Conservation (phyloP, 2,329 filamentous ascomycete species). For the Talaromyces pinophilus region DNA sequence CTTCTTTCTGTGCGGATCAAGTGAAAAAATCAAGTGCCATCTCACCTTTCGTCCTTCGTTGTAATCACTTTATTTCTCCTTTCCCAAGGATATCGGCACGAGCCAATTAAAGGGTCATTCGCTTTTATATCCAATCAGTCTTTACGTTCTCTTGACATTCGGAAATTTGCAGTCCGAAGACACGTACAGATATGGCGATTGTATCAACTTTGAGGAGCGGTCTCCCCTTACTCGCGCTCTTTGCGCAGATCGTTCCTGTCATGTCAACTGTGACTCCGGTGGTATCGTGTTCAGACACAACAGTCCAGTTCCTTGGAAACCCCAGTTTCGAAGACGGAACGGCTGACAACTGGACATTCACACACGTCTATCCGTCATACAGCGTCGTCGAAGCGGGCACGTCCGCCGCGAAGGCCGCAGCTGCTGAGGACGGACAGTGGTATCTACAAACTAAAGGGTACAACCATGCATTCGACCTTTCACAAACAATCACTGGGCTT, state of each 20-base stretch:
- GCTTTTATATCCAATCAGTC: neutral
- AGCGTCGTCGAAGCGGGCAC: conserved; percentile 4
- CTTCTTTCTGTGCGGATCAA: neutral
- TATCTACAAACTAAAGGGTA: conserved; percentile 8
- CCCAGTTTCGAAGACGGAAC: conserved; percentile 10
- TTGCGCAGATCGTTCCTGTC: neutral
- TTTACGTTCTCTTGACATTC: neutral
- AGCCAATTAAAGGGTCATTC: neutral
- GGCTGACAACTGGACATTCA: neutral
- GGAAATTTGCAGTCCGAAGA: neutral
- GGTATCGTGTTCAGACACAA: neutral
- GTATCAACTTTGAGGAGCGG: neutral
- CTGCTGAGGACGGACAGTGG: conserved; percentile 9
- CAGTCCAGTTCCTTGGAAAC: conserved; percentile 1
- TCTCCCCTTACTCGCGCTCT: conserved; percentile 11
- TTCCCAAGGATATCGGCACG: neutral
- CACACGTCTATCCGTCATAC: neutral
- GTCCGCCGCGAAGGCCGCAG: neutral
- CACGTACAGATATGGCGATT: neutral
- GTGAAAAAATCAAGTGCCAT: neutral
- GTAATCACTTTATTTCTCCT: neutral
- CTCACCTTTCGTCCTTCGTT: conserved; percentile 13
- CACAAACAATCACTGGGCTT: conserved; percentile 8
- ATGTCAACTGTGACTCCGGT: neutral
- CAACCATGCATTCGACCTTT: neutral